Evolutionary conservation across 345 rosid genomes (phyloP), one percentile per base, ranked within the genome.

Genomic region (Eucalyptus urophylla): DNA sequence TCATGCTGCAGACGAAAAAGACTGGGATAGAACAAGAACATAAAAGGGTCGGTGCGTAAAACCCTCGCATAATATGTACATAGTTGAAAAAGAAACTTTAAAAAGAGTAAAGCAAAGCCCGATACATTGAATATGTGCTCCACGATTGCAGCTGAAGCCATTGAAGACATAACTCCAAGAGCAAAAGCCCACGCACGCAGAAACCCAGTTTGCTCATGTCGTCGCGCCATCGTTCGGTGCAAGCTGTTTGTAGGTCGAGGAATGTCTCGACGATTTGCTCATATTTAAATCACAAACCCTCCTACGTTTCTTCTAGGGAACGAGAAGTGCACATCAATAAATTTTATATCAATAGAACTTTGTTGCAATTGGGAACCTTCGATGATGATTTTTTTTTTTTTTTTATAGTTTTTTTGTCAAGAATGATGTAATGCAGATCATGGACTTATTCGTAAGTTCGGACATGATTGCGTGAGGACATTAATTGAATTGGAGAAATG

Each of bases 81-180:
- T 14, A 14, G 72, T 12, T 15, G 50, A 22, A 21, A 25, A 86
- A 86, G 44, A n/a, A 65, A 11, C 40, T 11, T 7, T 8, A 3
- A 21, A 83, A 27, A 81, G 56, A 29, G 50, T 80, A 8, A 72
- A 87, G 47, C 3, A 7, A 72, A 88, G 51, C 2, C 51, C 67
- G 86, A 93, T 97, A 96, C 99, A 87, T 92, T 29, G 90, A 97
- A 95, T 19, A 98, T 89, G 90, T 96, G 96, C 86, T 97, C 97
- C 24, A 97, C 96, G 72, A 93, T 91, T 47, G 94, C 95, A 24
- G 94, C 96, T 58, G 97, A 95, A 89, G 96, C 96, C 86, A 91
- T 21, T 6, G 96, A 87, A 81, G 95, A 93, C 89, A 90, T 86
- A 49, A 89, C 91, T 1, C 88, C 58, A 15, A 65, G 76, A 93